Base-by-base conservation (phyloP, 345 rosid species). In the Erysimum cheiranthoides region DNA sequence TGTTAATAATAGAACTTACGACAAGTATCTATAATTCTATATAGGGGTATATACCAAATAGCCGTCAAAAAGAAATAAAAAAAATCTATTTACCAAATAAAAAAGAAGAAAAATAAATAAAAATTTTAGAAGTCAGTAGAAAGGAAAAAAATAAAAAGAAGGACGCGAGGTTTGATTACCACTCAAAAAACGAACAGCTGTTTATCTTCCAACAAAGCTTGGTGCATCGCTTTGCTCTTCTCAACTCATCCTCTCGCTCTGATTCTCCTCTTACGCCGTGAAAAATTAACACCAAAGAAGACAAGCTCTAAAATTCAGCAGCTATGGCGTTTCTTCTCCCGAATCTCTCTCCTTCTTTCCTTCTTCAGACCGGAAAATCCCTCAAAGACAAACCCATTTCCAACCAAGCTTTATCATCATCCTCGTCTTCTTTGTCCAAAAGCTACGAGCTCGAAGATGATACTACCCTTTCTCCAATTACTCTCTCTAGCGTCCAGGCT, bases 251-350 rank as follows among this genome's bases (percentile, higher is more conserved):
- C 32, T 63, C 61, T 45, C 27, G 27, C 49, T 38, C 47, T 21
- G 50, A 40, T 51, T 58, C 67, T 40, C 61, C 52, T 61, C 51
- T 21, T 21, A 21, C 1, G 54, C 68, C 79, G 71, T 78, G 87
- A 68, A 69, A 76, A 79, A 58, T 78, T 61, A 28, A 50, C 4
- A 30, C 6, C 5, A 61, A 62, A 18, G 4, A 49, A 38, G 2
- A 50, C 71, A 27, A 47, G 47, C 69, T 42, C 50, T 6, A 47
- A 43, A n/a, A 45, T 9, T 17, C 13, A 69, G 45, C 51, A 50
- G 64, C 54, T 18, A 91, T 93, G 97, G 91, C 96, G 80, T 89
- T 91, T 85, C 89, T 89, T 66, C 84, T 89, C 8, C 83, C 96
- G 5, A 89, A 91, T 66, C 86, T 91, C 54, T 91, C 93, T 46